Percentiles rank a stretch among this genome's conserved stretches.
phyloP scores from a whole-genome alignment of 1,139 yeast genomes.

The Lodderomyces beijingensis region DNA sequence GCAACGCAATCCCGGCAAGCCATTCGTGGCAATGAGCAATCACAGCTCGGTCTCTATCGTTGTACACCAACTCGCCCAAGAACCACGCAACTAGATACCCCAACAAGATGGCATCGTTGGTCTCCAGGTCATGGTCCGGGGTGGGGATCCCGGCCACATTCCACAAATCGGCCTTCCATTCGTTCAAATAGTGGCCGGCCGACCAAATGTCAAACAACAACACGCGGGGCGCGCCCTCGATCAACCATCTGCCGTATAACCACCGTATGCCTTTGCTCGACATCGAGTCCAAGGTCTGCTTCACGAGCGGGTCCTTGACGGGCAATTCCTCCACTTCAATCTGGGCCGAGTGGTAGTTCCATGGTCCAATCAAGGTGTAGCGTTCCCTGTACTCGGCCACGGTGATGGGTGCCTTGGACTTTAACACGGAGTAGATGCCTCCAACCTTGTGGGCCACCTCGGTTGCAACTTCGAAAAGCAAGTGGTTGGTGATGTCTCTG shows the following conservation, averaged over 20 bases:
- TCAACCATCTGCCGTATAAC: slow-evolving; percentile 93
- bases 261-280: slow-evolving; percentile 73
- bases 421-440: slow-evolving; percentile 93
- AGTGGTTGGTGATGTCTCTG: slow-evolving; percentile 75
- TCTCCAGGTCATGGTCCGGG: slow-evolving; percentile 82
- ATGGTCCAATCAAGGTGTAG: slow-evolving; percentile 84
- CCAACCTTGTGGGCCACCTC: slow-evolving; percentile 98
- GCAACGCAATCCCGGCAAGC: slow-evolving; percentile 96
- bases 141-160: slow-evolving; percentile 86
- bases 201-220: slow-evolving; percentile 81
- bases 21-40: slow-evolving; percentile 96
- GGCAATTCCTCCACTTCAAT: slow-evolving; percentile 91
- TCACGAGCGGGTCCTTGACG: slow-evolving; percentile 57
- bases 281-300: slow-evolving; percentile 68
- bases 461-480: slow-evolving; percentile 91
- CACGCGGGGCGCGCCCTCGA: slow-evolving; percentile 96
- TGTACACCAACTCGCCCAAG: slow-evolving; percentile 82
- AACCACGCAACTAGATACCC: slow-evolving; percentile 98
- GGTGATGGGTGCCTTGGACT: slow-evolving; percentile 95
- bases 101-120: slow-evolving; percentile 85
- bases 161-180: slow-evolving; percentile 97
- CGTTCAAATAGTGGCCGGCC: slow-evolving; percentile 66
- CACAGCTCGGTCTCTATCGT: slow-evolving; percentile 81
- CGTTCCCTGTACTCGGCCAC: slow-evolving; percentile 89
- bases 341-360: slow-evolving; percentile 75